phyloP scores from a whole-genome alignment of 768 basidiomycete species.

The Kwoniella shandongensis region DNA sequence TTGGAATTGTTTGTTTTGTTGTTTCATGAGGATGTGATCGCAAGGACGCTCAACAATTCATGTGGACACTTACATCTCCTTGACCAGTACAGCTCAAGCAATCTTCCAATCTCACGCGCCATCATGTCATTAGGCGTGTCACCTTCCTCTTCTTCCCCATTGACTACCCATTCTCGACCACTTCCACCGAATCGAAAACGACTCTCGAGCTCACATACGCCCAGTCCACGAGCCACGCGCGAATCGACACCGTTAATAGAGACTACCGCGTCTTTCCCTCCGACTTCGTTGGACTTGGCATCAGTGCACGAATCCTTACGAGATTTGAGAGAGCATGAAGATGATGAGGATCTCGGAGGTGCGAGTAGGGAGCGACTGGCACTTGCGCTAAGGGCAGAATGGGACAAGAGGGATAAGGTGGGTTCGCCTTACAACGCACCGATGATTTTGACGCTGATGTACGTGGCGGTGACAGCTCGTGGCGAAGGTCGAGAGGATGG shows the following conservation, averaged over 20 bases:
- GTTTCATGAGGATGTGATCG: no score
- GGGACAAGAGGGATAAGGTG: conserved; percentile 29
- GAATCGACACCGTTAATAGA: no score
- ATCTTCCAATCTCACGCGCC: no score
- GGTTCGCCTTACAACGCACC: neutral
- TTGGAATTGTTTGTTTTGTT: no score
- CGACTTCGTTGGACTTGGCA: neutral
- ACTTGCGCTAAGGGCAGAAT: conserved; percentile 30
- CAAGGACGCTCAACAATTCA: no score
- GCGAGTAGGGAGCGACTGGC: conserved; percentile 29
- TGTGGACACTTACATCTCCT: no score
- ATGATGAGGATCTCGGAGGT: conserved; percentile 29
- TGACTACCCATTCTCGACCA: conserved; percentile 22
- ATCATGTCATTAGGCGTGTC: conserved; percentile 20
- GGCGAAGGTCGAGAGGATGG: conserved; percentile 11
- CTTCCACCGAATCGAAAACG: conserved; percentile 27
- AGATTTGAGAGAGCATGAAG: conserved; percentile 4
- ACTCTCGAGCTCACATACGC: conserved; percentile 21
- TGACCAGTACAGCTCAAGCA: no score
- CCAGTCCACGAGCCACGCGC: conserved; percentile 9
- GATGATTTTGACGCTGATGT: neutral
- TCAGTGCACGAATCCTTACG: neutral
- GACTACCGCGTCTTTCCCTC: conserved; percentile 9
- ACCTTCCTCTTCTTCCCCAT: conserved; percentile 7
- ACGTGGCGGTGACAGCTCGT: neutral